These are phyloP conservation scores for Begonia fuchsioides DNA, from an alignment of 306 rosid species.

Conservation along the genomic window DNA sequence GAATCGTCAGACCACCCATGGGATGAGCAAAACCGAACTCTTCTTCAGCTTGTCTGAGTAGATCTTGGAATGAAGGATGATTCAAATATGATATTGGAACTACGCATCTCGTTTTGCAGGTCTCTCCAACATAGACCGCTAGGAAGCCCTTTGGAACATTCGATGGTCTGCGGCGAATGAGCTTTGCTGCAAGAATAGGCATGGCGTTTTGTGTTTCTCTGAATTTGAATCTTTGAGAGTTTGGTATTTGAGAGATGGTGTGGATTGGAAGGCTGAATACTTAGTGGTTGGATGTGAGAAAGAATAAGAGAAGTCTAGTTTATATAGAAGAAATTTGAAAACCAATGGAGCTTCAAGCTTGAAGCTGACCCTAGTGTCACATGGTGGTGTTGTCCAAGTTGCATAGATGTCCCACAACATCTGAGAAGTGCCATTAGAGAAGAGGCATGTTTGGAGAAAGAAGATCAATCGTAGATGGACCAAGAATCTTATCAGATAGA, in stretches of 20 bases:
- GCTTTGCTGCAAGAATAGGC: too few relatives aligned
- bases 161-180: background rate
- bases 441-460: too few relatives aligned
- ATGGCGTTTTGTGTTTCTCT: background rate
- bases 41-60: conserved; percentile 16
- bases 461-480: too few relatives aligned
- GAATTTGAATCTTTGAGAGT: too few relatives aligned
- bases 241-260: background rate
- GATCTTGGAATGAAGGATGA: conserved; percentile 13
- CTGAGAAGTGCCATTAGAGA: too few relatives aligned
- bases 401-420: background rate
- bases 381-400: background rate
- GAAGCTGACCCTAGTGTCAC: too few relatives aligned
- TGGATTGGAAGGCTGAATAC: background rate
- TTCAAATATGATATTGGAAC: conserved; percentile 16
- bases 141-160: conserved; percentile 15
- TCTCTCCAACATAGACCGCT: conserved; percentile 19
- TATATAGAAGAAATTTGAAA: too few relatives aligned
- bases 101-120: conserved; percentile 7
- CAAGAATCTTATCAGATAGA: too few relatives aligned
- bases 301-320: too few relatives aligned
- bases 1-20: conserved; percentile 12
- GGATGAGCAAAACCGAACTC: conserved; percentile 20
- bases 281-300: background rate
- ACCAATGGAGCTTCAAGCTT: too few relatives aligned